phyloP scores from a whole-genome alignment of 805 yeast species.

The Starmerella apis region DNA sequence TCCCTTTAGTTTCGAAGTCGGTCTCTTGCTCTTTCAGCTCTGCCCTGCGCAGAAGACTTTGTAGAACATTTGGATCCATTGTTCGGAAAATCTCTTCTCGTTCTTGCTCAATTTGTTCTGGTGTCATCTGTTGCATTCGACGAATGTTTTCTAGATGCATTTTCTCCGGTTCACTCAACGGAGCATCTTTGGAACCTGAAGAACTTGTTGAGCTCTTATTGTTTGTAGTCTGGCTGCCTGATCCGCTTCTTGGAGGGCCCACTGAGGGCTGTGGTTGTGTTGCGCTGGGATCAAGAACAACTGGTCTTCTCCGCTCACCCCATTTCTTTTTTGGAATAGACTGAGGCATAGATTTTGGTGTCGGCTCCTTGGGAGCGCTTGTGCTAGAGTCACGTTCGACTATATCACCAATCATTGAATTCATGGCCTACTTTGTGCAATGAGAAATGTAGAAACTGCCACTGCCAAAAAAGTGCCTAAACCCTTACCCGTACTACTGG shows the following conservation, averaged over 20 bases:
- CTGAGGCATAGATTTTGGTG: constrained; percentile 8
- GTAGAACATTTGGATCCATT: constrained; percentile 58
- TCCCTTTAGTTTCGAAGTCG: neutral
- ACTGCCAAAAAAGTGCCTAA: neutral
- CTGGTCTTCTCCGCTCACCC: constrained; percentile 15
- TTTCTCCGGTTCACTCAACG: constrained; percentile 50
- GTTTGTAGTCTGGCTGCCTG: neutral
- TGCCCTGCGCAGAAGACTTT: constrained; percentile 34
- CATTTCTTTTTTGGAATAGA: constrained; percentile 9
- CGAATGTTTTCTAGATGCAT: constrained; percentile 69
- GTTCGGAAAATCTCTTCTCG: constrained; percentile 54
- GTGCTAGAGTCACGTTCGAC: constrained; percentile 22
- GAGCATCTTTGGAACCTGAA: neutral
- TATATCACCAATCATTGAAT: constrained; percentile 20
- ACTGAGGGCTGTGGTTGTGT: neutral
- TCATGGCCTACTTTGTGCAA: neutral
- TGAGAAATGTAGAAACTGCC: neutral
- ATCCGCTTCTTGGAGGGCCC: neutral
- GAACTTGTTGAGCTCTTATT: neutral
- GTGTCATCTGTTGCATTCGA: constrained; percentile 49
- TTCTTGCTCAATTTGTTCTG: constrained; percentile 53
- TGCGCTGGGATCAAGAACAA: constrained; percentile 17
- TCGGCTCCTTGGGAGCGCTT: constrained; percentile 14
- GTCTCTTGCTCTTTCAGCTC: constrained; percentile 37
- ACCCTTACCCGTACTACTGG: constrained; percentile 2